Evolutionary conservation across 2,329 filamentous ascomycete species (phyloP), one percentile per base, ranked within the genome.

Genomic region (Verticillium klebahnii): DNA sequence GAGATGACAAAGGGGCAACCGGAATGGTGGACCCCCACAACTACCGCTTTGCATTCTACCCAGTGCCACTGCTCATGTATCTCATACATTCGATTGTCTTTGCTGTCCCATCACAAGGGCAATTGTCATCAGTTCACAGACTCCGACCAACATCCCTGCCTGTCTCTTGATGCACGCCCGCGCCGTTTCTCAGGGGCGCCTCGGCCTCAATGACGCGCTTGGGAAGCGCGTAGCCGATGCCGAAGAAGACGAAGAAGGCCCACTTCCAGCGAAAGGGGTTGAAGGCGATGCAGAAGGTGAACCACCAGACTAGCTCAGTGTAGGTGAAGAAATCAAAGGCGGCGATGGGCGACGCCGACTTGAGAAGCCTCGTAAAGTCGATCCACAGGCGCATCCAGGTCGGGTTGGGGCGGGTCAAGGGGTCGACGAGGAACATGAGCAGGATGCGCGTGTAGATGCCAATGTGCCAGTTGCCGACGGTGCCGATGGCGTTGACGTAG

Each of bases 231-330:
- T 84, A 80, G 0, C 90, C 91, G 34, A 94, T 72, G 0, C 92
- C 92, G 63, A 89, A 89, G 68, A 96, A 88, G 17, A 96, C 91
- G 71, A 96, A 96, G 0, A 88, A 72, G 0, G 89, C 90, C 92
- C 92, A 96, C 78, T 96, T 96, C 91, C 92, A 96, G 9, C 92
- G 80, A 74, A 96, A 96, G 0, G 92, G 92, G 70, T 96, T 96
- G 68, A 95, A 83, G 5, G 83, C 77, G 52, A 94, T 86, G 61
- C 89, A 89, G 70, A 95, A 96, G 6, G 86, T 72, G 67, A 94
- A 95, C 92, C 92, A 96, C 80, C 91, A 96, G 5, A 95, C 71
- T 58, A 96, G 77, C 74, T 96, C 92, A 0, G 90, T 82, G 69
- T 96, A 96, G 0, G 92, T 96, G 72, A 96, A 95, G 77, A 96